These are phyloP conservation scores for Lichtheimia corymbifera DNA, from an alignment of 371 early-diverging fungal species.

Conservation along the genomic window DNA sequence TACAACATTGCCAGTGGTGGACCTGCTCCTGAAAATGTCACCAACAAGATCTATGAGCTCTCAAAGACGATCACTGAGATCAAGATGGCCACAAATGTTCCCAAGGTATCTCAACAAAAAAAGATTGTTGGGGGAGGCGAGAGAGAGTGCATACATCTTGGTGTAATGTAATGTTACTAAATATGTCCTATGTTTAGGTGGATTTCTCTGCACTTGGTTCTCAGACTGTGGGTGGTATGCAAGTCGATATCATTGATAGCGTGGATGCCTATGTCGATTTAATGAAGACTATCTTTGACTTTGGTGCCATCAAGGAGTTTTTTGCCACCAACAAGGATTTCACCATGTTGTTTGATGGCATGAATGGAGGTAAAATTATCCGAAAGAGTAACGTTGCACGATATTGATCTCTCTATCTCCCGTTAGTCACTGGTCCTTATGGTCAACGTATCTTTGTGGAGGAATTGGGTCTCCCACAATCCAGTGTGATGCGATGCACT, in stretches of 20 bases:
- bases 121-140: not conserved
- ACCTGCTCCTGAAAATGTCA: slow-evolving; percentile 94
- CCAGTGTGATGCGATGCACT: slow-evolving; percentile 81
- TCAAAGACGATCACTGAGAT: slow-evolving; percentile 74
- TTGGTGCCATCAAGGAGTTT: slow-evolving; percentile 78
- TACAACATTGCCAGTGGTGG: slow-evolving; percentile 96
- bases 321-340: slow-evolving; percentile 71
- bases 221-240: slow-evolving; percentile 57
- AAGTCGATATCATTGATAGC: slow-evolving; percentile 88
- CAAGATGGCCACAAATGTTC: slow-evolving; percentile 61
- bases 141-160: no score
- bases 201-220: slow-evolving; percentile 77
- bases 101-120: slow-evolving; percentile 49
- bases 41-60: slow-evolving; percentile 85
- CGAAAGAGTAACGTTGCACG: slow-evolving; percentile 1
- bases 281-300: slow-evolving; percentile 92
- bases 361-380: slow-evolving; percentile 76
- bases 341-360: slow-evolving; percentile 91
- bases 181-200: slow-evolving; percentile 39
- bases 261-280: slow-evolving; percentile 87
- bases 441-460: slow-evolving; percentile 83
- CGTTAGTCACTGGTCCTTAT: slow-evolving; percentile 92
- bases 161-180: not conserved
- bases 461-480: slow-evolving; percentile 83
- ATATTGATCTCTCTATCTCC: not conserved